phyloP scores from a whole-genome alignment of 2,329 filamentous ascomycete genomes.

The Colletotrichum liriopes region DNA sequence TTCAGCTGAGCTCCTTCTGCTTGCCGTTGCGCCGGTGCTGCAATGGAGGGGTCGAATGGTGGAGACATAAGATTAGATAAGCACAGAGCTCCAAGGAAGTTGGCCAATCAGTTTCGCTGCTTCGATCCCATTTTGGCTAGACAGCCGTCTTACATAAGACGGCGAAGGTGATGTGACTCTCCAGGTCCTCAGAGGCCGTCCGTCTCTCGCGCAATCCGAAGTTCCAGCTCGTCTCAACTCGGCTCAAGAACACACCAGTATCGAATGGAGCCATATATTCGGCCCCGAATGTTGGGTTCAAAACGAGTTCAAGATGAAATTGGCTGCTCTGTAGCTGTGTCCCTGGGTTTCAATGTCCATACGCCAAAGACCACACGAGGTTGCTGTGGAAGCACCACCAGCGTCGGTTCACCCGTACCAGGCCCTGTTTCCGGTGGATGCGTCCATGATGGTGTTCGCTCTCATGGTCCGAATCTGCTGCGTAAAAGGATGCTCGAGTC shows the following conservation, averaged over 20 bases:
- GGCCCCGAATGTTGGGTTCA: neutral
- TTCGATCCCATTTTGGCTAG: neutral
- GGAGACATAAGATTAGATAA: neutral
- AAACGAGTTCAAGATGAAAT: neutral
- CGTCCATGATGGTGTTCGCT: neutral
- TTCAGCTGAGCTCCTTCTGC: slow-evolving; percentile 9
- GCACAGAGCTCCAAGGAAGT: neutral
- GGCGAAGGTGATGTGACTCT: neutral
- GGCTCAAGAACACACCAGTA: neutral
- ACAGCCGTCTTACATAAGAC: slow-evolving; percentile 10
- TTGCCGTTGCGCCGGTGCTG: neutral
- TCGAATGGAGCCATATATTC: too few species aligned
- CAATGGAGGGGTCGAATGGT: slow-evolving; percentile 24
- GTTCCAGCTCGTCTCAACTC: slow-evolving; percentile 13
- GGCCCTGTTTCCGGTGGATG: neutral
- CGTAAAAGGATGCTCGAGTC: neutral
- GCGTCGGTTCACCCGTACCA: neutral
- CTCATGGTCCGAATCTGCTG: too few species aligned
- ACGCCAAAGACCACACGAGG: neutral
- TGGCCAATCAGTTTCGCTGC: neutral
- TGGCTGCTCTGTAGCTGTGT: too few species aligned
- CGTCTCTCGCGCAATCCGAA: neutral
- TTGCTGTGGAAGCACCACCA: too few species aligned
- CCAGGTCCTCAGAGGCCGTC: neutral
- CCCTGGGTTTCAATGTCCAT: neutral